Conservation (phyloP, 306 rosid genomes). For the Acacia confusa region DNA sequence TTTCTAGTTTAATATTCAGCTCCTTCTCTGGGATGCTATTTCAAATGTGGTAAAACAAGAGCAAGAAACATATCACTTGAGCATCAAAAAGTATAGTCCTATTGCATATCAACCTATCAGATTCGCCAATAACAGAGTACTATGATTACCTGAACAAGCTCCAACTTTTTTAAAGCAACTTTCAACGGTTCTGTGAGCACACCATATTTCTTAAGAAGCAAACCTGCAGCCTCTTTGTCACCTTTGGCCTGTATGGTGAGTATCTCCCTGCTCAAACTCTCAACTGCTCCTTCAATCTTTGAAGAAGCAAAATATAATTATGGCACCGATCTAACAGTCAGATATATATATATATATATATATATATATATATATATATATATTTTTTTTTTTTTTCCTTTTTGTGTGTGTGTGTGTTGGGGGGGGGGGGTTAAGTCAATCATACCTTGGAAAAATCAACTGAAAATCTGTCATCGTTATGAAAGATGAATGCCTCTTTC, state of each 20-base stretch:
- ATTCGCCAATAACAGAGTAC: slow-evolving; percentile 9
- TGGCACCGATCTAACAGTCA: slow-evolving; percentile 17
- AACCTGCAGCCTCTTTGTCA: slow-evolving; percentile 77
- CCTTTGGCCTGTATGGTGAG: slow-evolving; percentile 93
- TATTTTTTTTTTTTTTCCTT: too few species aligned
- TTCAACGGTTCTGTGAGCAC: slow-evolving; percentile 62
- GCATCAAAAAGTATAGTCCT: neutral
- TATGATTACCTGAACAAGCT: slow-evolving; percentile 67
- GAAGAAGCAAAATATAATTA: slow-evolving; percentile 17
- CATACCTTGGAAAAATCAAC: slow-evolving; percentile 85
- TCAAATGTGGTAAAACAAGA: neutral
- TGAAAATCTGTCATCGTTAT: slow-evolving; percentile 61
- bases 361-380: too few species aligned
- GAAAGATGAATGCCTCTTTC: slow-evolving; percentile 75
- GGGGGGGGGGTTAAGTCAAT: slow-evolving; percentile 24
- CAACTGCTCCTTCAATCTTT: slow-evolving; percentile 85
- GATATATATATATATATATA: neutral
- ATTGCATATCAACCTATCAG: slow-evolving; percentile 8
- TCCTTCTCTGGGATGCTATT: neutral
- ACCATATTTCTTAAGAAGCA: slow-evolving; percentile 67
- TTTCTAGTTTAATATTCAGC: neutral
- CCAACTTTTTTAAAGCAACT: slow-evolving; percentile 66
- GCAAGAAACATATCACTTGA: neutral
- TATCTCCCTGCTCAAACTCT: slow-evolving; percentile 81
- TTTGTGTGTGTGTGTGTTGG: too few species aligned